Conservation (phyloP, 345 rosid genomes). For the Pistacia atlantica region DNA sequence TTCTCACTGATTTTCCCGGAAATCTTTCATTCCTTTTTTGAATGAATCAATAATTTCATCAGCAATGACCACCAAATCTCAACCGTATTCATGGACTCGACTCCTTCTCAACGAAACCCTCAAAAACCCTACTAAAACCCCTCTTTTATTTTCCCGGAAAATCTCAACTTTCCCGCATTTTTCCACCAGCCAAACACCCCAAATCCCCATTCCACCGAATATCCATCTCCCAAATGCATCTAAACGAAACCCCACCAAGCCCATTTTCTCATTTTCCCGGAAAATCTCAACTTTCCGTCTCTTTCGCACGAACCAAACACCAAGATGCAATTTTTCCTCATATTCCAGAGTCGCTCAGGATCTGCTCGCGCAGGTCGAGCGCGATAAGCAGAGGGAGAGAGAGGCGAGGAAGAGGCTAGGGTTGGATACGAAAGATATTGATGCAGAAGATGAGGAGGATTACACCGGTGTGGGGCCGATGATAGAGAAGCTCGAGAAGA, state of each 20-base stretch:
- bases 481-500: constrained; percentile 75
- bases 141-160: constrained; percentile 23
- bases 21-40: constrained; percentile 12
- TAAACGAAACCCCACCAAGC: constrained; percentile 23
- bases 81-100: constrained; percentile 45
- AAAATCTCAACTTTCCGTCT: constrained; percentile 20
- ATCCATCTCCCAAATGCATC: constrained; percentile 37
- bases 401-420: constrained; percentile 71
- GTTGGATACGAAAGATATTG: constrained; percentile 71
- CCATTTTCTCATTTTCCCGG: constrained; percentile 24
- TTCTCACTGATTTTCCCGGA: not conserved
- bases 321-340: not conserved
- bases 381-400: constrained; percentile 71
- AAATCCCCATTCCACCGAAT: constrained; percentile 31
- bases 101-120: constrained; percentile 37
- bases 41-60: constrained; percentile 25
- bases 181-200: constrained; percentile 24
- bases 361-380: constrained; percentile 62
- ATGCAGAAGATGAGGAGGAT: constrained; percentile 82
- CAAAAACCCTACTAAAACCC: constrained; percentile 26
- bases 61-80: constrained; percentile 37
- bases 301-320: constrained; percentile 22
- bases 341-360: constrained; percentile 39
- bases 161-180: constrained; percentile 19
- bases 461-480: constrained; percentile 73